Percentiles rank a stretch among this genome's conserved stretches.
Evolutionary conservation across 768 basidiomycete genomes (phyloP).

Genomic region (Phylloporus arenicola): DNA sequence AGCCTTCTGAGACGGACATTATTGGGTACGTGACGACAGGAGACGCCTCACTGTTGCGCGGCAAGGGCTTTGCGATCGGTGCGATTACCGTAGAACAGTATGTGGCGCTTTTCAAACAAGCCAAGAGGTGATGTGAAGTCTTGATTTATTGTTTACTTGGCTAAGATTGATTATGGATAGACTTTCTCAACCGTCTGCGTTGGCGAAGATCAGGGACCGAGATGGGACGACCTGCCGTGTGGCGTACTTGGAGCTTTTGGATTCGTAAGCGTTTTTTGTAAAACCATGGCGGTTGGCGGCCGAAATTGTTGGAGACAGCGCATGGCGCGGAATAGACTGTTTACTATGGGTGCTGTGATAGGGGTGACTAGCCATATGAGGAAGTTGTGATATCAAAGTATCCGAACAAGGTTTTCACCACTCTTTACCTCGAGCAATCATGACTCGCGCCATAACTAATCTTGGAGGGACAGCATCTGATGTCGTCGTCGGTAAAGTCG

Average conservation of each 20-base stretch:
- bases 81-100: conserved; percentile 55
- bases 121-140: conserved; percentile 28
- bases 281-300: too few species aligned
- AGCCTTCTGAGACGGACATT: conserved; percentile 40
- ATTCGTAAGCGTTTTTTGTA: conserved; percentile 11
- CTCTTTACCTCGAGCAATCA: conserved; percentile 1
- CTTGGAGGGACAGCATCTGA: conserved; percentile 37
- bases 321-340: too few species aligned
- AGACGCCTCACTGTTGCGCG: conserved; percentile 72
- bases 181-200: conserved; percentile 26
- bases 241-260: conserved; percentile 41
- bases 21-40: conserved; percentile 87
- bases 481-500: conserved; percentile 34
- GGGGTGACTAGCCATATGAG: too few species aligned
- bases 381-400: too few species aligned
- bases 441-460: conserved; percentile 28
- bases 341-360: too few species aligned
- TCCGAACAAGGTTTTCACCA: neutral
- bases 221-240: conserved; percentile 50
- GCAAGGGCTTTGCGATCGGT: conserved; percentile 74
- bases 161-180: conserved; percentile 7
- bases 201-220: conserved; percentile 64
- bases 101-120: conserved; percentile 49
- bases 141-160: neutral
- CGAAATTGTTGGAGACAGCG: too few species aligned